Conservation (phyloP, 331 rosid genomes). For the Malus hybrid region DNA sequence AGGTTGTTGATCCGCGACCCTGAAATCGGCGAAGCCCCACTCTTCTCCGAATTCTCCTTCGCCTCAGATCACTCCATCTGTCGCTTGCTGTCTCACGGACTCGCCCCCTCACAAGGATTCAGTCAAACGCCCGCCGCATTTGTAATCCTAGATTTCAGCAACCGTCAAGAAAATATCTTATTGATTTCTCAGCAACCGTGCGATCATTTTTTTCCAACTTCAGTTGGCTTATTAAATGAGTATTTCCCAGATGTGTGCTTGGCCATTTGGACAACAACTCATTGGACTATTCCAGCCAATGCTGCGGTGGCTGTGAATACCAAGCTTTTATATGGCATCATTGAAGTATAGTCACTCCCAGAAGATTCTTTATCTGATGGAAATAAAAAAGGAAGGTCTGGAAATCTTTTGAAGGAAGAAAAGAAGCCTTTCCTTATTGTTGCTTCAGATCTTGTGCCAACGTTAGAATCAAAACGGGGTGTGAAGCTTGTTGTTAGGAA, state of each 20-base stretch:
- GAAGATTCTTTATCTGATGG: slow-evolving; percentile 47
- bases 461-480: slow-evolving; percentile 84
- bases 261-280: slow-evolving; percentile 98
- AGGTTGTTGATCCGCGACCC: too few relatives aligned
- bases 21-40: too few relatives aligned
- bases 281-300: slow-evolving; percentile 98
- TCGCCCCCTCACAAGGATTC: background rate
- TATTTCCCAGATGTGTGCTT: slow-evolving; percentile 65
- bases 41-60: background rate
- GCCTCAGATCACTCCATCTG: background rate
- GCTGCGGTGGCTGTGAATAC: slow-evolving; percentile 96
- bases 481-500: slow-evolving; percentile 60
- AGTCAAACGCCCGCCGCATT: slow-evolving; percentile 2
- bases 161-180: background rate
- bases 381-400: slow-evolving; percentile 47
- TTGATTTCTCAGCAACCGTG: background rate
- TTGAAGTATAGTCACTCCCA: slow-evolving; percentile 49
- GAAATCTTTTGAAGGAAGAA: slow-evolving; percentile 66
- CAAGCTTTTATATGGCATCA: slow-evolving; percentile 85
- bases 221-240: slow-evolving; percentile 51
- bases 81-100: background rate
- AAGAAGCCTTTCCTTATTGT: slow-evolving; percentile 69
- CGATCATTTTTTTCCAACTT: slow-evolving; percentile 18
- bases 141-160: background rate
- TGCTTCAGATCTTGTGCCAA: slow-evolving; percentile 84